These are phyloP conservation scores for Suhomyces panamericanus DNA, from an alignment of 1,139 yeast species.

Conservation along the genomic window DNA sequence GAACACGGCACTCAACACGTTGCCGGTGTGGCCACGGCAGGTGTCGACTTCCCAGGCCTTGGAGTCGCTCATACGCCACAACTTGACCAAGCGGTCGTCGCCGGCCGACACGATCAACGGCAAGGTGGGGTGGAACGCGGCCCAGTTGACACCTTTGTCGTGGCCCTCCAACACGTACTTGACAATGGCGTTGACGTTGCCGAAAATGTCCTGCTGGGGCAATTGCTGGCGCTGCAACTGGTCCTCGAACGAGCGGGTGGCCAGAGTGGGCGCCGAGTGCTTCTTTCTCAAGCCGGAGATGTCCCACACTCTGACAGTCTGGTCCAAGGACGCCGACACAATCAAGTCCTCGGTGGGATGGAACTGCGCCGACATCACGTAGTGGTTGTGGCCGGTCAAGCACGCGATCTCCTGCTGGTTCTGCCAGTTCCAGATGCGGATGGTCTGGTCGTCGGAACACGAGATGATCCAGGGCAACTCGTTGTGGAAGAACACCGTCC, in stretches of 20 bases:
- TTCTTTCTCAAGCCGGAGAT: slow-evolving; percentile 92
- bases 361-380: slow-evolving; percentile 97
- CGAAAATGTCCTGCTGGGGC: slow-evolving; percentile 90
- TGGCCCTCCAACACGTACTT: slow-evolving; percentile 97
- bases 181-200: slow-evolving; percentile 90
- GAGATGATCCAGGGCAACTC: slow-evolving; percentile 98
- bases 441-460: slow-evolving; percentile 97
- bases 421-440: slow-evolving; percentile 99
- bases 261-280: slow-evolving; percentile 79
- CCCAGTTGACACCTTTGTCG: slow-evolving; percentile 98
- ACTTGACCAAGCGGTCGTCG: slow-evolving; percentile 91
- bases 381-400: slow-evolving; percentile 96
- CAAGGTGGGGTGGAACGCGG: slow-evolving; percentile 93
- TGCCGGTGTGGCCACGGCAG: slow-evolving; percentile 95
- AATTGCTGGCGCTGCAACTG: slow-evolving; percentile 71
- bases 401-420: slow-evolving; percentile 97
- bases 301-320: slow-evolving; percentile 99
- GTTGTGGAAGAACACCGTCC: slow-evolving; percentile 93
- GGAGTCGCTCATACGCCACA: slow-evolving; percentile 98
- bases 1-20: slow-evolving; percentile 85
- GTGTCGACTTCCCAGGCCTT: slow-evolving; percentile 99
- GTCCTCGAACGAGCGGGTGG: slow-evolving; percentile 67
- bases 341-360: slow-evolving; percentile 94
- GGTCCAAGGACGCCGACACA: slow-evolving; percentile 95
- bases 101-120: slow-evolving; percentile 96